phyloP scores from a whole-genome alignment of 495 filamentous ascomycete species.

The Parathielavia appendiculata region DNA sequence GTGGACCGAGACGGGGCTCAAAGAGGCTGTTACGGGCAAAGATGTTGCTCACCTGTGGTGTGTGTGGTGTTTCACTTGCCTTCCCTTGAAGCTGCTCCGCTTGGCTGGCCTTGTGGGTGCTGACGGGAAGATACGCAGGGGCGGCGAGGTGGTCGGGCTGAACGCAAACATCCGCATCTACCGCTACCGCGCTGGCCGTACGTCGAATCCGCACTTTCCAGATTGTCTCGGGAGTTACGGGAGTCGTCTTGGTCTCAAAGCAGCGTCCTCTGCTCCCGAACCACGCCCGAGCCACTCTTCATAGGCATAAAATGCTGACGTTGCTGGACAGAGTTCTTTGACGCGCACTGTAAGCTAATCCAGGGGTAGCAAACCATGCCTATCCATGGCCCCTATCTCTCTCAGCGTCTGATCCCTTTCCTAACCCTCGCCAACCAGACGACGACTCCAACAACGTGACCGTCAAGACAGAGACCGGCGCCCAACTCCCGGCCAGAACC shows the following conservation, averaged over 20 bases:
- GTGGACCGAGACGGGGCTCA: constrained; percentile 61
- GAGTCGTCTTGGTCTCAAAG: too few relatives aligned
- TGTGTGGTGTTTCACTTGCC: background rate
- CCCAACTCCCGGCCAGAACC: constrained; percentile 58
- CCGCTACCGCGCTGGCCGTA: constrained; percentile 79
- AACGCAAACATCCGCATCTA: constrained; percentile 90
- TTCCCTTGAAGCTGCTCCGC: background rate
- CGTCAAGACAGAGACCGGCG: constrained; percentile 39
- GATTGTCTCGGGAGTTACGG: too few relatives aligned
- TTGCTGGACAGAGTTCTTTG: constrained; percentile 90
- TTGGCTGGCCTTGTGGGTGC: background rate
- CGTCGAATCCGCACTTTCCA: too few relatives aligned
- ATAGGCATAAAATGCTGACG: too few relatives aligned
- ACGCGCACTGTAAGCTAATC: constrained; percentile 66
- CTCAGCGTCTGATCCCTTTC: background rate
- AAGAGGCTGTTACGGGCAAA: constrained; percentile 40
- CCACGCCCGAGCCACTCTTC: too few relatives aligned
- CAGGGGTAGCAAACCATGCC: background rate
- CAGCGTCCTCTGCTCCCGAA: too few relatives aligned
- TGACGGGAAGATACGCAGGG: constrained; percentile 48
- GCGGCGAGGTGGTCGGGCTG: constrained; percentile 76
- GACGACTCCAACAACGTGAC: constrained; percentile 71
- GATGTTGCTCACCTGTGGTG: constrained; percentile 37
- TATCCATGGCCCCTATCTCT: background rate
- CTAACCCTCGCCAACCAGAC: constrained; percentile 42